Conservation (phyloP, 306 rosid genomes). For the Castanea sativa region DNA sequence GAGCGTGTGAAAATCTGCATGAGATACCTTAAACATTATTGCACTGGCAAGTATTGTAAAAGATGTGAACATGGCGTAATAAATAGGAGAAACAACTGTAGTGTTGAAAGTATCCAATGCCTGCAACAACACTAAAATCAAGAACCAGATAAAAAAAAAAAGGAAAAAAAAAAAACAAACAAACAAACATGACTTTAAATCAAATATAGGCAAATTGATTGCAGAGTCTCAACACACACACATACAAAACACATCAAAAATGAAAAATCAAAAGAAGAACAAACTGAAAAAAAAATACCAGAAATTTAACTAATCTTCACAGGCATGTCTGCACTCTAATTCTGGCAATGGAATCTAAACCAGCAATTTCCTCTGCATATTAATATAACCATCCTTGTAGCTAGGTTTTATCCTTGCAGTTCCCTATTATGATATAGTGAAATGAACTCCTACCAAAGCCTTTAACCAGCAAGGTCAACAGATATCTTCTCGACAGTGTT, state of each 20-base stretch:
- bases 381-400: background rate
- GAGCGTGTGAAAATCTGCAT: constrained; percentile 1
- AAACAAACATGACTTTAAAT: constrained; percentile 9
- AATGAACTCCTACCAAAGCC: background rate
- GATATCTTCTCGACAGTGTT: background rate
- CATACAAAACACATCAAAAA: background rate
- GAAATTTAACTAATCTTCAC: background rate
- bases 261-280: background rate
- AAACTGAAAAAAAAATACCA: background rate
- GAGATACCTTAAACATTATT: constrained; percentile 86
- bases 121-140: constrained; percentile 38
- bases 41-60: constrained; percentile 86
- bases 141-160: background rate
- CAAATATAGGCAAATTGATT: constrained; percentile 7
- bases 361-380: background rate
- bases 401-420: background rate
- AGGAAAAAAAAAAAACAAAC: background rate
- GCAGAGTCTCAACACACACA: background rate
- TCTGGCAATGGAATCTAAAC: background rate
- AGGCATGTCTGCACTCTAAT: background rate
- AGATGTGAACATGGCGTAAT: constrained; percentile 87
- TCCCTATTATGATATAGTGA: background rate
- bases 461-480: background rate
- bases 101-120: constrained; percentile 90
- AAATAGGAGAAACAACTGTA: constrained; percentile 80